These are phyloP conservation scores for Thraustochytrium sp. DNA, from an alignment of 352 stramenopile genomes.

Conservation along the genomic window DNA sequence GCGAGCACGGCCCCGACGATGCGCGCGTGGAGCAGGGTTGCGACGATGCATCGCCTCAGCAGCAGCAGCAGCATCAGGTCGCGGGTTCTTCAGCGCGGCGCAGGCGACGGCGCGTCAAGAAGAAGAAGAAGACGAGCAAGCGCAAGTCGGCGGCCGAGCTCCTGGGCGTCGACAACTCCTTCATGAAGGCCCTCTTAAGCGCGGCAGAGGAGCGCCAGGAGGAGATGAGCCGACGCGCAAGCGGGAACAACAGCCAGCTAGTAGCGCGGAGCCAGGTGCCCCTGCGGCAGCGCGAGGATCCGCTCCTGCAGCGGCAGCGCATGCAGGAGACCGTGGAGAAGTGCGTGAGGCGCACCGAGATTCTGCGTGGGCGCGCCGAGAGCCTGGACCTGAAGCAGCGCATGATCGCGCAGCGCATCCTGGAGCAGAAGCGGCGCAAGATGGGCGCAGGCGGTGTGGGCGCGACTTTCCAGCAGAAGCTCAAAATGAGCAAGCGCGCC, in stretches of 20 bases:
- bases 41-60: no score
- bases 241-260: neutral
- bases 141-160: neutral
- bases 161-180: neutral
- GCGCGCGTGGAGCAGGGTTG: no score
- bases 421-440: slow-evolving; percentile 9
- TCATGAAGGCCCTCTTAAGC: neutral
- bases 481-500: neutral
- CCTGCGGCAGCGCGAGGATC: neutral
- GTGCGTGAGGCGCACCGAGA: neutral
- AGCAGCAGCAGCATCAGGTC: no score
- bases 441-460: neutral
- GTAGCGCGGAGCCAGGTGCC: neutral
- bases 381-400: neutral
- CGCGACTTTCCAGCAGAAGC: slow-evolving; percentile 3
- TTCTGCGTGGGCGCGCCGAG: neutral
- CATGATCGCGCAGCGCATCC: slow-evolving; percentile 23
- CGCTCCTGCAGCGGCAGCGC: neutral
- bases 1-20: no score
- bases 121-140: neutral
- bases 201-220: neutral
- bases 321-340: slow-evolving; percentile 37
- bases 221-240: neutral
- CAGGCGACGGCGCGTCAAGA: neutral
- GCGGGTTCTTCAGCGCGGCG: no score